phyloP scores from a whole-genome alignment of 73 alveolate genomes.

The Blepharisma stoltei region DNA sequence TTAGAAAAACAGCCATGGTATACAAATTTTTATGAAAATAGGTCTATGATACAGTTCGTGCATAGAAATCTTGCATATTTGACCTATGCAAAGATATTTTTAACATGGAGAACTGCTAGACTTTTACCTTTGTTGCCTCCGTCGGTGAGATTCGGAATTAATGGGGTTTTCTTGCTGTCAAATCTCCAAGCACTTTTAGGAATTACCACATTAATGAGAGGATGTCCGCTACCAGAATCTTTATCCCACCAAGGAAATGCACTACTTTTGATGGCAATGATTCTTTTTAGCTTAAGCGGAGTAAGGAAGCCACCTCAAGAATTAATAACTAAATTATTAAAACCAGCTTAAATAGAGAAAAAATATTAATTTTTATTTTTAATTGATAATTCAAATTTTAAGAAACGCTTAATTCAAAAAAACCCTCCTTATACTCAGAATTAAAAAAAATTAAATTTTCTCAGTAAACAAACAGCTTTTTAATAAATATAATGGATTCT shows the following conservation, averaged over 20 bases:
- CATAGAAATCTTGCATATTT: constrained; percentile 82
- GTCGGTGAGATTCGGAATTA: constrained; percentile 30
- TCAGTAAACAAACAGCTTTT: no score
- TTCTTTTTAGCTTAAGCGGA: constrained; percentile 42
- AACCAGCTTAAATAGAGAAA: no score
- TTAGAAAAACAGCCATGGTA: constrained; percentile 60
- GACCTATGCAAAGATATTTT: constrained; percentile 4
- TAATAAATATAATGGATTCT: no score
- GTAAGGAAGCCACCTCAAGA: constrained; percentile 53
- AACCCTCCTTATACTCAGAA: no score
- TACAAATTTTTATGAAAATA: constrained; percentile 73
- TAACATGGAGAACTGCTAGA: not conserved
- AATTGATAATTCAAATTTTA: no score
- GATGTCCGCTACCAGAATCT: constrained; percentile 41
- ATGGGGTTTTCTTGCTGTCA: constrained; percentile 24
- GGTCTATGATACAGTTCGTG: constrained; percentile 62
- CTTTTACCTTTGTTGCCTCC: constrained; percentile 27
- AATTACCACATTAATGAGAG: constrained; percentile 35
- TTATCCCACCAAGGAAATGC: constrained; percentile 57
- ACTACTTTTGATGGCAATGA: constrained; percentile 36
- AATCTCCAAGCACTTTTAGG: constrained; percentile 38
- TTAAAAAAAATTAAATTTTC: no score
- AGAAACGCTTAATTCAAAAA: no score
- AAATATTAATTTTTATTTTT: no score
- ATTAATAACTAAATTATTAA: constrained; percentile 43